Evolutionary conservation across 345 rosid species (phyloP), one percentile per base, ranked within the genome.

Genomic region (Laguncularia racemosa): DNA sequence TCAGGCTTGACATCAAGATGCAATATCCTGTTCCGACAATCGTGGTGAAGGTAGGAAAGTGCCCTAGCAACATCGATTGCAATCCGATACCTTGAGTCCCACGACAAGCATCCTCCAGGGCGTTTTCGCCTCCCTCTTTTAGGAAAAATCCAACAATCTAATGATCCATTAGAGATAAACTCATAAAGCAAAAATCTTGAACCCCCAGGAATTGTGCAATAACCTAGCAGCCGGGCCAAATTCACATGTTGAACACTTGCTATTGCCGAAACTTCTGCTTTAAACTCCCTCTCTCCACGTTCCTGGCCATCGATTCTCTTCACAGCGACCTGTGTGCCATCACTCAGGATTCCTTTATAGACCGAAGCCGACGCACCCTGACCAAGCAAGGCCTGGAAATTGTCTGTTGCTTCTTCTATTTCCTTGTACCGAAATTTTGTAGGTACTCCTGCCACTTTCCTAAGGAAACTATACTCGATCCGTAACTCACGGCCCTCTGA

Each of bases 401-500:
- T 72, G 16, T 82, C 86, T 0, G 96, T 88, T 6, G 96, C 98
- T 53, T 84, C 89, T 62, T 85, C 98, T 0, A 91, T 73, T 63
- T 91, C 96, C 43, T 69, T 78, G 67, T 58, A 67, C 44, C 73
- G 68, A 68, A 85, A 91, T 55, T 73, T 85, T 2, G 68, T 85
- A 0, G 98, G 96, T 13, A 88, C 76, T 6, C 95, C 95, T 0
- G 98, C 95, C 18, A 91, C 95, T 76, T 84, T 85, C 57, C 98
- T 58, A 1, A 91, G 70, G 53, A 91, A 88, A 62, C 95, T 91
- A 65, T 85, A 91, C 59, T 91, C 96, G 16, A 82, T 75, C 33
- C 84, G 73, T 14, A 88, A 86, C 84, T 88, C 98, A 26, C 62
- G 61, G 15, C 91, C 89, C 75, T 84, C 88, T 0, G 89, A 71